A percentile compares a stretch with the other conserved stretches of the same genome.
Conservation (phyloP, 2,329 filamentous ascomycete genomes). For the Scolecobasidium constrictum region DNA sequence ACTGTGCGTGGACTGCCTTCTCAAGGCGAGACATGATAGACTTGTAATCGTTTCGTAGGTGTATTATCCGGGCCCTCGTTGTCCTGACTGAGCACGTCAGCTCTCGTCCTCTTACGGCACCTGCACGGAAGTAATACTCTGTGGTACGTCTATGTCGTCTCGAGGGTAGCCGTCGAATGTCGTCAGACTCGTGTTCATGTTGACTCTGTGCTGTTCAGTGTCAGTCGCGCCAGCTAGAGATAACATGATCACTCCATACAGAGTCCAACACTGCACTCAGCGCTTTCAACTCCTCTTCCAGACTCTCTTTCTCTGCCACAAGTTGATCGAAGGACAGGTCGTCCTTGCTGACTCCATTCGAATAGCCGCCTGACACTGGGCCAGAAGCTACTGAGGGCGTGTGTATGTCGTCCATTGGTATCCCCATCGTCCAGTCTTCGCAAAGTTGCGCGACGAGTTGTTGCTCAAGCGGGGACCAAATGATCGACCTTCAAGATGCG, state of each 20-base stretch:
- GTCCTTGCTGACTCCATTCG: conserved; percentile 49
- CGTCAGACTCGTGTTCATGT: conserved; percentile 80
- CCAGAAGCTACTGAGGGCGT: conserved; percentile 67
- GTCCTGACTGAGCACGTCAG: conserved; percentile 58
- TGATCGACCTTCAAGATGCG: background rate
- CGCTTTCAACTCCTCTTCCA: conserved; percentile 80
- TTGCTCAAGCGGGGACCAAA: background rate
- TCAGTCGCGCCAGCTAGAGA: conserved; percentile 10
- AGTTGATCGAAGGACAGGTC: conserved; percentile 67
- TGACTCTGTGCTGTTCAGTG: conserved; percentile 66
- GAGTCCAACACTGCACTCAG: conserved; percentile 80
- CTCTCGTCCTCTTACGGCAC: conserved; percentile 1
- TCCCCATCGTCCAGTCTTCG: background rate
- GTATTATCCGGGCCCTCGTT: conserved; percentile 82
- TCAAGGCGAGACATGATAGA: conserved; percentile 76
- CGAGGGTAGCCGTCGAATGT: conserved; percentile 88
- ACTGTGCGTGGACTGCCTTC: conserved; percentile 77
- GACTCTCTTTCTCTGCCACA: conserved; percentile 68
- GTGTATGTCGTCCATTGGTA: conserved; percentile 54
- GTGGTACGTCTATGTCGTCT: conserved; percentile 87
- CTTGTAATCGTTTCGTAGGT: conserved; percentile 88
- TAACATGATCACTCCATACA: conserved; percentile 38
- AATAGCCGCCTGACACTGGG: conserved; percentile 51
- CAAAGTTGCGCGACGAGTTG: too few relatives aligned
- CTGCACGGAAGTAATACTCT: conserved; percentile 50